Evolutionary conservation across 2,329 filamentous ascomycete species (phyloP).

Genomic region (Xylariaceae sp.): DNA sequence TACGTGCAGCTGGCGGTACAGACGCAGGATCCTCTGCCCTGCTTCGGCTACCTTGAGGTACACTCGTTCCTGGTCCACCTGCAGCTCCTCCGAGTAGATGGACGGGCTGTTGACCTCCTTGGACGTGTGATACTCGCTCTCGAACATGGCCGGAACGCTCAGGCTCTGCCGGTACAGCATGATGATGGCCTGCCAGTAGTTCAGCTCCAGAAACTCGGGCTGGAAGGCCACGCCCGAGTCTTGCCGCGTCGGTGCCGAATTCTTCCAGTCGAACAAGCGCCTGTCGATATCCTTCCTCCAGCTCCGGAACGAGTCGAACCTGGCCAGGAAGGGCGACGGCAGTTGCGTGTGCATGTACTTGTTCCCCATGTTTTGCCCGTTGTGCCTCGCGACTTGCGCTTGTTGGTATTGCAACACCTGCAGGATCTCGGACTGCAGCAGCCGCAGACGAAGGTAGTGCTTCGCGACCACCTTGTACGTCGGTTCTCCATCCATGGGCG

Average conservation of each 20-base stretch:
- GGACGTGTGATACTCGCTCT: conserved; percentile 66
- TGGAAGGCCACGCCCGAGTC: conserved; percentile 87
- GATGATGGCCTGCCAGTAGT: conserved; percentile 96
- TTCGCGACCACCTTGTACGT: conserved; percentile 89
- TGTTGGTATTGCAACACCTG: conserved; percentile 92
- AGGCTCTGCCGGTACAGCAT: conserved; percentile 92
- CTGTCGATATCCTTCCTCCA: conserved; percentile 87
- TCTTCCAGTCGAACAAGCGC: conserved; percentile 80
- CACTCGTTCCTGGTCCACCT: conserved; percentile 82
- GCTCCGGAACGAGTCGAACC: conserved; percentile 77
- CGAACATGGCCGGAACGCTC: conserved; percentile 77
- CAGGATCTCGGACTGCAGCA: conserved; percentile 90
- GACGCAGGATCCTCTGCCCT: conserved; percentile 82
- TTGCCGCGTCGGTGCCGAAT: conserved; percentile 66
- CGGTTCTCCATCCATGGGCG: conserved; percentile 53
- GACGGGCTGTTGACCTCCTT: conserved; percentile 59
- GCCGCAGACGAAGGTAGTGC: conserved; percentile 83
- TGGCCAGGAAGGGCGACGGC: conserved; percentile 77
- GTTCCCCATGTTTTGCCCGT: conserved; percentile 59
- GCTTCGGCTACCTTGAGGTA: conserved; percentile 94
- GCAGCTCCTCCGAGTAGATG: conserved; percentile 57
- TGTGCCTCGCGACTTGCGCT: conserved; percentile 67
- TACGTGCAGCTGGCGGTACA: conserved; percentile 85
- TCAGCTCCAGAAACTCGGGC: conserved; percentile 83
- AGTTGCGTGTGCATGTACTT: conserved; percentile 72